Conservation (phyloP, 2,329 filamentous ascomycete genomes). For the Biscogniauxia mediterranea region DNA sequence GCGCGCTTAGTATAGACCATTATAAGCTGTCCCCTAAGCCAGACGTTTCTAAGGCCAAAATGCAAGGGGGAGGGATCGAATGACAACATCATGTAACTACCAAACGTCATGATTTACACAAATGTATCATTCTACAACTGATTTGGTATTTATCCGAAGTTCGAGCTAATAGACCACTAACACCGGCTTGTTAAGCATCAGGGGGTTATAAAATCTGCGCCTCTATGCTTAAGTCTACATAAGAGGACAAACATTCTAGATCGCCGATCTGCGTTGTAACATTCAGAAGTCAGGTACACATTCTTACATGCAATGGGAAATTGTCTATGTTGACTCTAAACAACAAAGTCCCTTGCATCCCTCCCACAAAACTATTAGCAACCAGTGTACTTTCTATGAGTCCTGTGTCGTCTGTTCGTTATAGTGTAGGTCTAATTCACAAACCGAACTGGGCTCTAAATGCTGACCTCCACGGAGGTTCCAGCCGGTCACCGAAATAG, state of each 20-base stretch:
- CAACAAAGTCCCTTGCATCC: too few relatives aligned
- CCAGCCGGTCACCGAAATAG: background rate
- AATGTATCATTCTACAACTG: background rate
- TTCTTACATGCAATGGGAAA: too few relatives aligned
- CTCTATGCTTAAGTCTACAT: background rate
- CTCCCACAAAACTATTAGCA: too few relatives aligned
- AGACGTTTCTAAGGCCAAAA: background rate
- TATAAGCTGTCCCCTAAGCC: too few relatives aligned
- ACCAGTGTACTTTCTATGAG: too few relatives aligned
- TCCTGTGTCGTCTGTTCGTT: background rate
- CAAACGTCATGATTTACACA: background rate
- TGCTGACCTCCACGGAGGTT: background rate
- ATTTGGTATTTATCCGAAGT: background rate
- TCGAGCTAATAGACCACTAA: background rate
- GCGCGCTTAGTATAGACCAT: background rate
- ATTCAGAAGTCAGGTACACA: too few relatives aligned
- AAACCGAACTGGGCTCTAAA: background rate
- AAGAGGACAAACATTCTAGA: background rate
- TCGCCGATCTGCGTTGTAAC: background rate
- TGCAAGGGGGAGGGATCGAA: background rate
- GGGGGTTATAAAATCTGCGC: background rate
- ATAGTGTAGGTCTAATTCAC: background rate
- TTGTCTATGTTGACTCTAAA: too few relatives aligned
- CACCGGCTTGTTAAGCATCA: background rate
- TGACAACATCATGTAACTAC: background rate